Evolutionary conservation across 768 basidiomycete species (phyloP).

Genomic region (Kwoniella dendrophila): DNA sequence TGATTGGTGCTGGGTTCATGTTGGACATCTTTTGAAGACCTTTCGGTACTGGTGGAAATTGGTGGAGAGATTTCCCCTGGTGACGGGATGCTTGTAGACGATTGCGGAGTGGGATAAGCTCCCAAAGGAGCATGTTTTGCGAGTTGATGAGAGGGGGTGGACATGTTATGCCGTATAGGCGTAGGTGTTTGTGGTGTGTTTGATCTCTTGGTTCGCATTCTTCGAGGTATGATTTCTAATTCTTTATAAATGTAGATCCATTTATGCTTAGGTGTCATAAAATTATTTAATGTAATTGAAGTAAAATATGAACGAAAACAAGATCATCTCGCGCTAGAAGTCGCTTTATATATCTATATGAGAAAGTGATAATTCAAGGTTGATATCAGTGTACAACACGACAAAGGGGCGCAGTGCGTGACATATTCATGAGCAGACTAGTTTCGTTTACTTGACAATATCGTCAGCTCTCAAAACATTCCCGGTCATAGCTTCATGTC

Average conservation of each 20-base stretch:
- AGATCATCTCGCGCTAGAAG: no score
- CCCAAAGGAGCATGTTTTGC: neutral
- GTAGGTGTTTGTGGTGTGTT: conserved; percentile 16
- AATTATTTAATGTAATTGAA: neutral
- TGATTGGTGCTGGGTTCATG: neutral
- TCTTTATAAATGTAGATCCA: neutral
- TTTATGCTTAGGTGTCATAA: neutral
- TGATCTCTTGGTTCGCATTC: neutral
- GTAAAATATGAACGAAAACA: no score
- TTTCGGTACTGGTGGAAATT: neutral
- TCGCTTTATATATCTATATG: no score
- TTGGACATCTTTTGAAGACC: neutral
- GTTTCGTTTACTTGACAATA: no score
- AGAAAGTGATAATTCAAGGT: no score
- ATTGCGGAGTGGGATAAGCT: neutral
- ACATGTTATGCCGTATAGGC: neutral
- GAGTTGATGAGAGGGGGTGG: conserved; percentile 9
- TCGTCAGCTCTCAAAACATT: no score
- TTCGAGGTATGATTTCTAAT: neutral
- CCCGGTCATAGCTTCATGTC: no score
- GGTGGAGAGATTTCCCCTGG: neutral
- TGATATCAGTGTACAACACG: no score
- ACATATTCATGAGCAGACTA: no score
- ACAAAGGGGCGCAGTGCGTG: no score
- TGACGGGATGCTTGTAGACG: neutral